Evolutionary conservation across 768 basidiomycete genomes (phyloP).

Genomic region (Sutorius australiensis): DNA sequence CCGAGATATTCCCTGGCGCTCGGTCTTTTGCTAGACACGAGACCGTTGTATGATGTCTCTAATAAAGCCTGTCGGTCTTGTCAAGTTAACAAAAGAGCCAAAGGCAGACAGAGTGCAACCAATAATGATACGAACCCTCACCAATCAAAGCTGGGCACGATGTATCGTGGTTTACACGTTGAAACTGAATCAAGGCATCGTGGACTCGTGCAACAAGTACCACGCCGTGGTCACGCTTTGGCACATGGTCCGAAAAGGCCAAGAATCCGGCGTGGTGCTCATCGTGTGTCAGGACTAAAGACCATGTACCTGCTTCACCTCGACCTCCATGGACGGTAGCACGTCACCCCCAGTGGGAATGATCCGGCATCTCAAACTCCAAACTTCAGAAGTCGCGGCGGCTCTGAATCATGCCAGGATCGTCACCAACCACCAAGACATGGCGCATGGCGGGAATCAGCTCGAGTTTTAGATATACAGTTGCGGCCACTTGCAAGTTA

Average conservation of each 20-base stretch:
- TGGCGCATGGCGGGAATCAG: neutral
- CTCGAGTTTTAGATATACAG: too few species aligned
- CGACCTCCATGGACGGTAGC: neutral
- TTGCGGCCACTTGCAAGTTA: neutral
- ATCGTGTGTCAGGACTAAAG: too few species aligned
- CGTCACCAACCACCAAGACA: neutral
- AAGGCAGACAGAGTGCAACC: neutral
- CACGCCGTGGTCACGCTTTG: neutral
- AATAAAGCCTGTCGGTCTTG: neutral
- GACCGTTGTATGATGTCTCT: neutral
- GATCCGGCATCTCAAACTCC: neutral
- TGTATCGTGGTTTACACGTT: constrained; percentile 7
- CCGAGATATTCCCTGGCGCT: neutral
- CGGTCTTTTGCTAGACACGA: too few species aligned
- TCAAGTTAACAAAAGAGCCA: neutral
- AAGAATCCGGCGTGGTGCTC: neutral
- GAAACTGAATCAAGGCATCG: constrained; percentile 1
- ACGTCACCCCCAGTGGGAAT: neutral
- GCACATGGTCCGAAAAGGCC: neutral
- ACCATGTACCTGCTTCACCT: neutral
- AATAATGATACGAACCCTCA: neutral
- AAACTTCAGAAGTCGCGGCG: neutral
- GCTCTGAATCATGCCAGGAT: neutral
- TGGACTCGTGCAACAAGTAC: constrained; percentile 3
- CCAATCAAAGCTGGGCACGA: neutral